These are phyloP conservation scores for Colletotrichum magnum DNA, from an alignment of 2,329 filamentous ascomycete species.

Conservation along the genomic window DNA sequence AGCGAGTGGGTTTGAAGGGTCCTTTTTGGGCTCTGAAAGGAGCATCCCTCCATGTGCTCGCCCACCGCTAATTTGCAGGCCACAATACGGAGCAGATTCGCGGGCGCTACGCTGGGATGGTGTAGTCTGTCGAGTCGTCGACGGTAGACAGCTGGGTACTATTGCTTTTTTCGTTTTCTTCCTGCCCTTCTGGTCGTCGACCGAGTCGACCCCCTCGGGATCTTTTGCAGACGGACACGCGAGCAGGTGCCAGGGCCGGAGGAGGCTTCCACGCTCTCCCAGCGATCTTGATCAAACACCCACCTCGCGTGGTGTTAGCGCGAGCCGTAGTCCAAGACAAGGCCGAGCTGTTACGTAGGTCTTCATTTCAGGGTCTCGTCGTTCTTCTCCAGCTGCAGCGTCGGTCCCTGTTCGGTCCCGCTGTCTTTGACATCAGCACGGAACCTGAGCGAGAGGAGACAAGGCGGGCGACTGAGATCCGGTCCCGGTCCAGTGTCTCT, in stretches of 20 bases:
- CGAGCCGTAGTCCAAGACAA: neutral
- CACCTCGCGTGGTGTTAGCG: slow-evolving; percentile 18
- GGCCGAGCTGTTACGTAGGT: slow-evolving; percentile 30
- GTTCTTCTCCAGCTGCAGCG: slow-evolving; percentile 12
- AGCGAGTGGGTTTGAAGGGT: slow-evolving; percentile 32
- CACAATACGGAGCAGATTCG: neutral
- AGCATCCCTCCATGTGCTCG: slow-evolving; percentile 18
- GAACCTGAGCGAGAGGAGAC: slow-evolving; percentile 14
- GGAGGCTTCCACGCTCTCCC: slow-evolving; percentile 10
- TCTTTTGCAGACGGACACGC: slow-evolving; percentile 11
- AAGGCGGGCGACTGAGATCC: neutral
- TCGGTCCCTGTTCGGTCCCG: slow-evolving; percentile 23
- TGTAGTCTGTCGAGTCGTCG: too few relatives aligned
- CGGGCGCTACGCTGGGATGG: too few relatives aligned
- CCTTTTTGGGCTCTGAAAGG: slow-evolving; percentile 17
- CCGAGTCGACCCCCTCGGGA: neutral
- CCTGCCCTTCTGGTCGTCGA: neutral
- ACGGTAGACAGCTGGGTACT: slow-evolving; percentile 3
- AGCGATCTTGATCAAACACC: slow-evolving; percentile 34
- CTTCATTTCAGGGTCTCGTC: slow-evolving; percentile 37
- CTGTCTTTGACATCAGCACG: slow-evolving; percentile 11
- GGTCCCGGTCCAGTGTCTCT: neutral
- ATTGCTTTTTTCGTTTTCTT: slow-evolving; percentile 26
- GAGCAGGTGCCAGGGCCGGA: slow-evolving; percentile 27
- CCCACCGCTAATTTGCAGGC: slow-evolving; percentile 36